Evolutionary conservation across 306 rosid species (phyloP), one percentile per base, ranked within the genome.

Genomic region (Glycine soja): DNA sequence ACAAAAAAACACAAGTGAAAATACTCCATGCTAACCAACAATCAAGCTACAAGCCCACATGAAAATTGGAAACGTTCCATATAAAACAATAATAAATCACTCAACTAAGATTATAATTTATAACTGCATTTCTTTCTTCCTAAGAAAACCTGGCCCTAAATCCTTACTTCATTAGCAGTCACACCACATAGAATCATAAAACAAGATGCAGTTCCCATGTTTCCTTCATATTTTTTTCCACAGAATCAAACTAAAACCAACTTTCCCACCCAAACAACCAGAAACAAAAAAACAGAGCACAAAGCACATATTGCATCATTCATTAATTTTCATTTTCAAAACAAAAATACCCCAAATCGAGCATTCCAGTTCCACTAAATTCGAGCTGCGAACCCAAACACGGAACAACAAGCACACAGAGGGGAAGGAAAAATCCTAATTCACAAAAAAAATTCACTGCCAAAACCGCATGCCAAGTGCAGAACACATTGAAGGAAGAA

Each of bases 221-320:
- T 65, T 75, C 62, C 61, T 64, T n/a, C 30, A 24, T 1, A 24
- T 16, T 32, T 15, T 62, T 62, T 40, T 38, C 19, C 61, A 11
- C 45, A 73, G n/a, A 76, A 70, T 61, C 11, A 69, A 76, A 82
- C 34, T 0, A 64, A 65, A 24, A 24, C 30, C 79, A 45, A 47
- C 3, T 2, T 5, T 50, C 30, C 53, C 82, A 59, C 61, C 58
- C 13, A 24, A 70, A 57, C 30, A 69, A 14, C 6, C 34, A 73
- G 67, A 51, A 24, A 24, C 30, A 24, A 24, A 24, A 24, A 40
- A 70, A 59, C 70, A 82, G 34, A 30, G 64, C 4, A 47, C 65
- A 54, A 11, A 6, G 62, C 18, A n/a, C 16, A 43, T 53, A 51
- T 30, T 32, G 5, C 8, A 62, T 45, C 3, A 67, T 6, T 42